Percentiles rank a stretch among this genome's conserved stretches.
Evolutionary conservation across 2,329 filamentous ascomycete species (phyloP).

Genomic region (Colletotrichum godetiae): DNA sequence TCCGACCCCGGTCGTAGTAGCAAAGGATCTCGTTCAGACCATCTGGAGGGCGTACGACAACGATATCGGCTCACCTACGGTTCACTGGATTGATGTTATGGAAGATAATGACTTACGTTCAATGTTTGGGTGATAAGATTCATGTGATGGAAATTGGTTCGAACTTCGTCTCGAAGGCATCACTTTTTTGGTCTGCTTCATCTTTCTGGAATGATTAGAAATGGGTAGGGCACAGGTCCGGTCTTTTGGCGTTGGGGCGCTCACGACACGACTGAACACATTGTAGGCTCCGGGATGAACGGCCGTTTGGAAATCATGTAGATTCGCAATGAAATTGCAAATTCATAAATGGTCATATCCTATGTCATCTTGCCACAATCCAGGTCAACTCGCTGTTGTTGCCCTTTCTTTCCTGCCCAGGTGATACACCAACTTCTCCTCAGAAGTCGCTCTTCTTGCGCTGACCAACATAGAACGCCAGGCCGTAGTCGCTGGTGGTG

Average conservation of each 20-base stretch:
- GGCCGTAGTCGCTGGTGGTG: slow-evolving; percentile 67
- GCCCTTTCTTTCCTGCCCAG: rapidly evolving
- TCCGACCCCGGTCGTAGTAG: slow-evolving; percentile 54
- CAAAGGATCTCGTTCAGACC: slow-evolving; percentile 52
- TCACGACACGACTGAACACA: neutral
- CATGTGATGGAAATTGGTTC: neutral
- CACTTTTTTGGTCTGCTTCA: neutral
- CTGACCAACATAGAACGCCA: slow-evolving; percentile 68
- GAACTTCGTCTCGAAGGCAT: neutral
- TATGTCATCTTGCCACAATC: neutral
- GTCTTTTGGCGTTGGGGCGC: neutral
- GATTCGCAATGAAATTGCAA: neutral
- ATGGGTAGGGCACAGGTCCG: neutral
- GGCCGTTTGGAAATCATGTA: neutral
- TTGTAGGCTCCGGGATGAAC: neutral
- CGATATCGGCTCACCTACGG: slow-evolving; percentile 46
- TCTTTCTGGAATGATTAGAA: neutral
- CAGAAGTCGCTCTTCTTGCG: slow-evolving; percentile 47
- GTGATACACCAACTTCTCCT: neutral
- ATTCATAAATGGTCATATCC: neutral
- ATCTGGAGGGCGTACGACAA: slow-evolving; percentile 55
- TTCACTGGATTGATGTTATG: slow-evolving; percentile 58
- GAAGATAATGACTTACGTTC: slow-evolving; percentile 46
- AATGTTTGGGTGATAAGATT: slow-evolving; percentile 43
- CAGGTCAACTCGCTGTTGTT: neutral